A percentile compares a stretch with the other conserved stretches of the same genome.
Evolutionary conservation across 306 rosid genomes (phyloP).

Genomic region (Vigna trinervia): DNA sequence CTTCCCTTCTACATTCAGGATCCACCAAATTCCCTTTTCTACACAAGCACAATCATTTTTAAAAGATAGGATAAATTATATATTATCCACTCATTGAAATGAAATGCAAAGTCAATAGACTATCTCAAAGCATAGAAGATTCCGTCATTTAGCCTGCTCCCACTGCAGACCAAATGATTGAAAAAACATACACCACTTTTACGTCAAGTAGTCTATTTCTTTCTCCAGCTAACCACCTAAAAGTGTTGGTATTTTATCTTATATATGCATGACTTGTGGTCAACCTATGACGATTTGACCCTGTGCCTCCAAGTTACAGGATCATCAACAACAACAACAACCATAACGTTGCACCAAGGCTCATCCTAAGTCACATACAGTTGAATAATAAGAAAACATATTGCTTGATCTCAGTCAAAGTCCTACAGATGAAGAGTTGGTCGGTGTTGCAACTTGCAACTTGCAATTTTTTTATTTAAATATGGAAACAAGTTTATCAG

Average conservation of each 20-base stretch:
- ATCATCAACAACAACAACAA: too few relatives aligned
- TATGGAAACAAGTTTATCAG: not conserved
- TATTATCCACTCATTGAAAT: not conserved
- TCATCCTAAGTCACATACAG: too few relatives aligned
- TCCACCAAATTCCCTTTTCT: not conserved
- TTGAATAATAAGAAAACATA: too few relatives aligned
- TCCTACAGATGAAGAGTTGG: not conserved
- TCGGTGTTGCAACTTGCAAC: not conserved
- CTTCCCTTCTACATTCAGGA: conserved; percentile 26
- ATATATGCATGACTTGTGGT: conserved; percentile 10
- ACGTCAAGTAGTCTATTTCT: not conserved
- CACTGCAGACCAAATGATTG: not conserved
- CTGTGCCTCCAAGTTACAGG: too few relatives aligned
- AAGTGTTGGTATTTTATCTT: not conserved
- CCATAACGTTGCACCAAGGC: too few relatives aligned
- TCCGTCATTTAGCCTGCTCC: conserved; percentile 12
- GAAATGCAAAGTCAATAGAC: conserved; percentile 15
- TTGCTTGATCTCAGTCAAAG: too few relatives aligned
- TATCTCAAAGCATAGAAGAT: not conserved
- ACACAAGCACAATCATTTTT: not conserved
- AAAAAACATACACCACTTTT: not conserved
- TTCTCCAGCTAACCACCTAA: conserved; percentile 7
- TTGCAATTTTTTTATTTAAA: not conserved
- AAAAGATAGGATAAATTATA: not conserved
- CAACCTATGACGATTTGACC: not conserved